Conservation (phyloP, 768 basidiomycete genomes). For the Daedalea quercina region DNA sequence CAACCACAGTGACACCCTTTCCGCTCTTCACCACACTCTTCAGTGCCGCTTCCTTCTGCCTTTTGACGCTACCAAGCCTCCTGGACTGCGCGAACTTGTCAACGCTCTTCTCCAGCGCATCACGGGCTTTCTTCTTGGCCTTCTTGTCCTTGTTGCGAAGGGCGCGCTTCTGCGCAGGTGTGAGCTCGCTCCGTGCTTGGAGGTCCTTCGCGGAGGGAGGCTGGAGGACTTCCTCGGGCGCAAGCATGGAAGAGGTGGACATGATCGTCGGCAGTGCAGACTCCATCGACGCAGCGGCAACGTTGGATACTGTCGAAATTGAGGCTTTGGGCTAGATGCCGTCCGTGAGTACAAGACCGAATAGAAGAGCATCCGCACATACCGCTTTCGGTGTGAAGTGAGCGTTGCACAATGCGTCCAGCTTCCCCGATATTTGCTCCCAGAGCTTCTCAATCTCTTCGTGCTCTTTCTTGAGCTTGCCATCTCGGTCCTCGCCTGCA, state of each 20-base stretch:
- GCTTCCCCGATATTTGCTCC: constrained; percentile 79
- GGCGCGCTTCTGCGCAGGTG: constrained; percentile 75
- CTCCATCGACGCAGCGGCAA: constrained; percentile 77
- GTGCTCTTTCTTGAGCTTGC: constrained; percentile 83
- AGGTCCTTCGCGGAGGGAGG: constrained; percentile 45
- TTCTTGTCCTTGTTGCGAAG: constrained; percentile 66
- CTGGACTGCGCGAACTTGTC: constrained; percentile 56
- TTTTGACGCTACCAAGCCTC: constrained; percentile 52
- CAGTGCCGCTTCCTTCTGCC: constrained; percentile 80
- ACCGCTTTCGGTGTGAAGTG: constrained; percentile 95
- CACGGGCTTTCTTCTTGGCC: constrained; percentile 59
- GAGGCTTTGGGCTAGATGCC: constrained; percentile 70
- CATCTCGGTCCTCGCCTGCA: constrained; percentile 72
- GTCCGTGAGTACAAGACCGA: constrained; percentile 3
- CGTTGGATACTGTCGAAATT: constrained; percentile 80
- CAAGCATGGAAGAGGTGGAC: constrained; percentile 72
- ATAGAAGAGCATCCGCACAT: constrained; percentile 21
- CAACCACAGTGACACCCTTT: constrained; percentile 82
- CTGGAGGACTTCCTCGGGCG: constrained; percentile 88
- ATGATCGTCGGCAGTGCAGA: constrained; percentile 84
- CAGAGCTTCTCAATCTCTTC: constrained; percentile 78
- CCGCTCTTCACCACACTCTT: constrained; percentile 79
- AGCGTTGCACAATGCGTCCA: constrained; percentile 92
- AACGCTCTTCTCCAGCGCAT: constrained; percentile 55
- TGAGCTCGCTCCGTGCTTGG: constrained; percentile 72